phyloP scores from a whole-genome alignment of 768 basidiomycete species.

The Ramaria sp. region DNA sequence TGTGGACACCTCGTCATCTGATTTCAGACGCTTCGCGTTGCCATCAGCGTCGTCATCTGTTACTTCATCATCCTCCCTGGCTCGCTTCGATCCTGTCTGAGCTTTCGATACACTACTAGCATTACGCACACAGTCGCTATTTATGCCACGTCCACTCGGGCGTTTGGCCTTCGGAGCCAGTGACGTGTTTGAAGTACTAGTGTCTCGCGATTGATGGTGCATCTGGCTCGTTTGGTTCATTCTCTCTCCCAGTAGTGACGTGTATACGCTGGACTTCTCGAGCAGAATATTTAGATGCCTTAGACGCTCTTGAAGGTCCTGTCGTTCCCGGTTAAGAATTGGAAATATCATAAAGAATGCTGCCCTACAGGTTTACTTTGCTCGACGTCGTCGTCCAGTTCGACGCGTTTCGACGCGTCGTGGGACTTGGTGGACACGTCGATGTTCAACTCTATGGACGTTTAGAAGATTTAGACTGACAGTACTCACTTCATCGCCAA shows the following conservation, averaged over 20 bases:
- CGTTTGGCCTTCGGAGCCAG: conserved; percentile 13
- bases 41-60: neutral
- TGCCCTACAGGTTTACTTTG: neutral
- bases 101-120: neutral
- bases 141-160: neutral
- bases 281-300: conserved; percentile 54
- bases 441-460: neutral
- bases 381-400: neutral
- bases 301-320: conserved; percentile 43
- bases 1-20: conserved; percentile 4
- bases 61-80: neutral
- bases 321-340: neutral
- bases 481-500: neutral
- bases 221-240: conserved; percentile 56
- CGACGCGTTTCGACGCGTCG: conserved; percentile 1
- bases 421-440: neutral
- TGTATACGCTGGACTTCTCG: conserved; percentile 68
- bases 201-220: conserved; percentile 16
- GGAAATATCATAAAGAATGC: neutral
- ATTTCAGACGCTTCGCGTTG: neutral
- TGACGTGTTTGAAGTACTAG: conserved; percentile 11
- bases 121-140: conserved; percentile 1
- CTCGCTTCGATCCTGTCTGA: neutral
- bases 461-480: neutral
- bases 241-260: conserved; percentile 54